These are phyloP conservation scores for Tetrapyrgos nigripes DNA, from an alignment of 1,284 basidiomycete genomes.

Conservation along the genomic window DNA sequence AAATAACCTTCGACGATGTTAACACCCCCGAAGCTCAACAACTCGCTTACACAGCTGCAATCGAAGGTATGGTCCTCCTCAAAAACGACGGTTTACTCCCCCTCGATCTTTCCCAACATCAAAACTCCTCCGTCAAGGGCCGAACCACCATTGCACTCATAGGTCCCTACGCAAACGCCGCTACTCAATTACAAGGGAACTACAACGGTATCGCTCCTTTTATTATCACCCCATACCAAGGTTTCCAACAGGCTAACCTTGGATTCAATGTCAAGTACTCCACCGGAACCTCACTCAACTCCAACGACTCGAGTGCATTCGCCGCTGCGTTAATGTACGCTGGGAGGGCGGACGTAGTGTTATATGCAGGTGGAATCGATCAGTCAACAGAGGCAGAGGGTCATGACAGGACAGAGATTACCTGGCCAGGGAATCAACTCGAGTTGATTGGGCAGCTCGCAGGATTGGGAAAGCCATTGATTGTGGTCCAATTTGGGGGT, in stretches of 20 bases:
- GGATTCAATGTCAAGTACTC: constrained; percentile 53
- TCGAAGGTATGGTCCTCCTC: constrained; percentile 58
- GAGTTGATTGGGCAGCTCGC: constrained; percentile 52
- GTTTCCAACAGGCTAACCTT: constrained; percentile 47
- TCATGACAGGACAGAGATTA: constrained; percentile 54
- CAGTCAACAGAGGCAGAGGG: constrained; percentile 57
- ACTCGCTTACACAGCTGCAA: constrained; percentile 55
- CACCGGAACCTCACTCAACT: constrained; percentile 48
- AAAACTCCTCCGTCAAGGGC: no score
- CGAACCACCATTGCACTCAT: constrained; percentile 58
- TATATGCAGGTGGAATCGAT: constrained; percentile 67
- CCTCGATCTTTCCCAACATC: constrained; percentile 42
- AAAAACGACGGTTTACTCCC: constrained; percentile 65
- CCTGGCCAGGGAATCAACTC: constrained; percentile 63
- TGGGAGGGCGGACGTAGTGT: constrained; percentile 60
- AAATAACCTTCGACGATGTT: constrained; percentile 49
- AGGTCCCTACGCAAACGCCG: constrained; percentile 63
- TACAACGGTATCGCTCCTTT: constrained; percentile 59
- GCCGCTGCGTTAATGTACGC: constrained; percentile 70
- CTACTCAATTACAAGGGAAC: constrained; percentile 61
- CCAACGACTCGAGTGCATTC: constrained; percentile 49
- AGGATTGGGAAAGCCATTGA: constrained; percentile 52
- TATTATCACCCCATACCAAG: constrained; percentile 57
- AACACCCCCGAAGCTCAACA: constrained; percentile 52
- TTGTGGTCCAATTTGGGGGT: constrained; percentile 62